Conservation (phyloP, 345 rosid genomes). For the Dimocarpus longan region DNA sequence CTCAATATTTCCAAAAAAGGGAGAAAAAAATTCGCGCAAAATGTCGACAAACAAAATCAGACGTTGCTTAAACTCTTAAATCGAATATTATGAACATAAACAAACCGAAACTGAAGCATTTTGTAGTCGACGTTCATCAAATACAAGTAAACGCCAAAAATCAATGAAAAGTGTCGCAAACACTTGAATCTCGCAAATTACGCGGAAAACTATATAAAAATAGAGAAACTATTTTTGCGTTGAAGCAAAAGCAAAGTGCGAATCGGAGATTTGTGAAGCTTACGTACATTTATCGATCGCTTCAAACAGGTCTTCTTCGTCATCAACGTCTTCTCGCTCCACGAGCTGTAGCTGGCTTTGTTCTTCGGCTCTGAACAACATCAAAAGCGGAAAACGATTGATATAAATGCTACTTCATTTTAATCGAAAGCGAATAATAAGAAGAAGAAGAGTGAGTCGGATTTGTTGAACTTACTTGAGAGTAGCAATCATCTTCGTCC, state of each 20-base stretch:
- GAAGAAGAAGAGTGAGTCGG: conserved; percentile 10
- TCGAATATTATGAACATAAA: neutral
- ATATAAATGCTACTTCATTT: conserved; percentile 1
- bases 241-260: neutral
- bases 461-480: conserved; percentile 57
- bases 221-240: neutral
- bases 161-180: neutral
- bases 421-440: conserved; percentile 8
- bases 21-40: neutral
- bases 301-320: conserved; percentile 75
- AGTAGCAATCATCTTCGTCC: conserved; percentile 61
- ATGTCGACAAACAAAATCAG: neutral
- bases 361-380: conserved; percentile 62
- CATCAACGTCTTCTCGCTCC: conserved; percentile 67
- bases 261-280: conserved; percentile 19
- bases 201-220: neutral
- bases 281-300: conserved; percentile 74
- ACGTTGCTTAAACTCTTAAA: neutral
- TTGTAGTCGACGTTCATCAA: neutral
- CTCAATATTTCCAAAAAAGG: neutral
- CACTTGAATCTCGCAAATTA: neutral
- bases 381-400: neutral
- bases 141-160: neutral
- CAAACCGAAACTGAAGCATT: neutral
- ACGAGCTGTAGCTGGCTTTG: conserved; percentile 70